phyloP scores from a whole-genome alignment of 106 monocot species.

The Dendrobium nobile region DNA sequence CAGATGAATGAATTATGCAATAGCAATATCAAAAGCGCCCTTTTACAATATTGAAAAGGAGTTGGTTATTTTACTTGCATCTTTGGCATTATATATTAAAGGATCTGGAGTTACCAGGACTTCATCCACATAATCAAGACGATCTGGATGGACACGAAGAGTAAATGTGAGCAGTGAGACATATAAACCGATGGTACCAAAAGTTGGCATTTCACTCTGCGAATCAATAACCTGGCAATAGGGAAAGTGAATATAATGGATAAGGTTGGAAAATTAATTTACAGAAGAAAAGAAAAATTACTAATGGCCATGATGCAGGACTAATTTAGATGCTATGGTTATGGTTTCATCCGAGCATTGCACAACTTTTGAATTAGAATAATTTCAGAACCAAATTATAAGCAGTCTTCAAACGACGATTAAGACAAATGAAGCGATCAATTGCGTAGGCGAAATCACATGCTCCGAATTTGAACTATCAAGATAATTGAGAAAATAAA shows the following conservation, averaged over 20 bases:
- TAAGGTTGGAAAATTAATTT: background rate
- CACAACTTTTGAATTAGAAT: too few species aligned
- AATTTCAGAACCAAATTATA: too few species aligned
- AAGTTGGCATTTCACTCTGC: slow-evolving; percentile 85
- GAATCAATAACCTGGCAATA: slow-evolving; percentile 89
- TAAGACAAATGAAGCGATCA: too few species aligned
- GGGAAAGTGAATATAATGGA: background rate
- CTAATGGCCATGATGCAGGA: background rate
- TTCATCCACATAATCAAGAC: slow-evolving; percentile 98
- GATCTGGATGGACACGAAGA: slow-evolving; percentile 93
- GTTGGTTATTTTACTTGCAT: background rate
- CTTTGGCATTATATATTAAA: background rate
- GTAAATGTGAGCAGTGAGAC: slow-evolving; percentile 97
- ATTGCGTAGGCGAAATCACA: too few species aligned
- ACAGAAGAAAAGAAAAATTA: background rate
- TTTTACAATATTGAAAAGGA: background rate
- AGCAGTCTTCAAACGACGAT: too few species aligned
- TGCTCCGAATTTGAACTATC: too few species aligned
- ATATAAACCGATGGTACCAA: slow-evolving; percentile 79
- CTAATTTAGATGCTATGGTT: too few species aligned
- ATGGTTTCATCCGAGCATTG: too few species aligned
- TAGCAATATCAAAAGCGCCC: background rate
- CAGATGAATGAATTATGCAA: background rate
- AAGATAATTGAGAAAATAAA: too few species aligned
- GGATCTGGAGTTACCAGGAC: slow-evolving; percentile 66